phyloP scores from a whole-genome alignment of 345 rosid genomes.

The Anacardium occidentale region DNA sequence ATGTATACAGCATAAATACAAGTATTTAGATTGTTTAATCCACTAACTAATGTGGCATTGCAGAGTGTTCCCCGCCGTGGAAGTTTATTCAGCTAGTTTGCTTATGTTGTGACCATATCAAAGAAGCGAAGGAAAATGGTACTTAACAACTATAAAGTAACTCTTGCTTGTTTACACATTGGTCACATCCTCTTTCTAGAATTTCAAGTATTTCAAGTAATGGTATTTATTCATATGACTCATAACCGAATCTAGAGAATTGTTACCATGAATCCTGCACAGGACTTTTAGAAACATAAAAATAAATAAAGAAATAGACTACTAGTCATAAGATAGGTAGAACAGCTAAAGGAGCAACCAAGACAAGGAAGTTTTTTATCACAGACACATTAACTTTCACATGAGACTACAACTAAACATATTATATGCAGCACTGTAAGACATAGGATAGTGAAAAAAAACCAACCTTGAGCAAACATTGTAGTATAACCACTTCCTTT shows the following conservation, averaged over 20 bases:
- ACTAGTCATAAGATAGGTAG: not conserved
- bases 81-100: not conserved
- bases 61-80: not conserved
- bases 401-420: not conserved
- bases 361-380: not conserved
- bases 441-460: constrained; percentile 3
- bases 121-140: not conserved
- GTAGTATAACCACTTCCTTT: constrained; percentile 88
- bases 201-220: constrained; percentile 1
- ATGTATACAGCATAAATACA: not conserved
- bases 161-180: not conserved
- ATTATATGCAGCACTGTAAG: not conserved
- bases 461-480: constrained; percentile 85
- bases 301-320: not conserved
- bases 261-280: not conserved
- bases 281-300: not conserved
- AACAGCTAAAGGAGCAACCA: not conserved
- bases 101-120: not conserved
- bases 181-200: not conserved
- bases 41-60: not conserved
- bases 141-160: not conserved
- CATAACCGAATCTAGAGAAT: constrained; percentile 5
- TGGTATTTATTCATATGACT: too few relatives aligned
- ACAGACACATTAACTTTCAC: constrained; percentile 9
- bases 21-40: not conserved